These are phyloP conservation scores for Microcyclospora pomicola DNA, from an alignment of 2,329 filamentous ascomycete genomes.

Conservation along the genomic window DNA sequence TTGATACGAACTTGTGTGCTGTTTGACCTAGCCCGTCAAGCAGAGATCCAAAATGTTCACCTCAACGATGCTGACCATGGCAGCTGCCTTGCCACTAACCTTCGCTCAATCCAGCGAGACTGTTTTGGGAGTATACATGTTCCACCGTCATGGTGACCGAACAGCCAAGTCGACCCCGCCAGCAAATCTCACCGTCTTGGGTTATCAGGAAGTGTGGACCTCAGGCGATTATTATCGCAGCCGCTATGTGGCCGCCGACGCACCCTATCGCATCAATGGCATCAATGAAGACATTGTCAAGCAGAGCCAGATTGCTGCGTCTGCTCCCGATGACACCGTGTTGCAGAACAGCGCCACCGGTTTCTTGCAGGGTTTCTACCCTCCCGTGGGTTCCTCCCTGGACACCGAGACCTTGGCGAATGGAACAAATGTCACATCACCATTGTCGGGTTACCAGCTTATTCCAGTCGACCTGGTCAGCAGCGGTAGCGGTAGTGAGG, in stretches of 20 bases:
- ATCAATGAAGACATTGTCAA: constrained; percentile 54
- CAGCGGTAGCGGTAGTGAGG: constrained; percentile 45
- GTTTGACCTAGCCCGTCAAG: too few species aligned
- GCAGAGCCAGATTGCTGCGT: constrained; percentile 55
- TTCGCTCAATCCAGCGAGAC: constrained; percentile 40
- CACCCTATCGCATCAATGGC: constrained; percentile 47
- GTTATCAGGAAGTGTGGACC: constrained; percentile 59
- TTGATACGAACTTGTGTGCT: not conserved
- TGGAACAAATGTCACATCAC: constrained; percentile 49
- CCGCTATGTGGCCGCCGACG: constrained; percentile 54
- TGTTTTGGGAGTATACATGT: constrained; percentile 70
- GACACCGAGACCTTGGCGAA: constrained; percentile 55
- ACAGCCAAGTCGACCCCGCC: constrained; percentile 63
- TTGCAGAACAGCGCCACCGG: constrained; percentile 66
- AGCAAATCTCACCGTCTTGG: constrained; percentile 62
- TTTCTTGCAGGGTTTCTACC: constrained; percentile 79
- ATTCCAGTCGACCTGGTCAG: constrained; percentile 56
- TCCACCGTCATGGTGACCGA: constrained; percentile 79
- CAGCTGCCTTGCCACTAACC: constrained; percentile 12
- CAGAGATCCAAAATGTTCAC: constrained; percentile 3
- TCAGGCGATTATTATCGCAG: constrained; percentile 63
- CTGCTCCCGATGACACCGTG: constrained; percentile 55
- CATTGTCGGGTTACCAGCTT: constrained; percentile 70
- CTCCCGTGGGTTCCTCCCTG: constrained; percentile 47
- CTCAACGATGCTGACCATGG: constrained; percentile 12